Base-by-base conservation (phyloP, 1,284 basidiomycete genomes). In the Rhodotorula sp. region DNA sequence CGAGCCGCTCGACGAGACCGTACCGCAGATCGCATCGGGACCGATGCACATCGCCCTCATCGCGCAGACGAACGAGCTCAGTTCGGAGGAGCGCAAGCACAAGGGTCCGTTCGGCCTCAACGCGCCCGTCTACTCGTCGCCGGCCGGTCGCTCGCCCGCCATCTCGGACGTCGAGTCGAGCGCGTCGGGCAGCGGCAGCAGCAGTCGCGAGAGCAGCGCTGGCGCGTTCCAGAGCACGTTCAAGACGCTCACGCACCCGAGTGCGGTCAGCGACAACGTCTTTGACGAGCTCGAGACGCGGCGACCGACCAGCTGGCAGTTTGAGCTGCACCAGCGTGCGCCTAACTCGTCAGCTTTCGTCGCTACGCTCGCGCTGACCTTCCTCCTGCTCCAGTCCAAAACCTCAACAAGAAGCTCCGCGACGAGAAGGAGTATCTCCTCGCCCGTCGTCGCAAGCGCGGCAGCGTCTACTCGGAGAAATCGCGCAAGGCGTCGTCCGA, bases 251-350 rank as follows among this genome's bases (percentile, higher is more conserved):
- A 29, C 64, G 11, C 76, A 76, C 52, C 74, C 74, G 58, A 73
- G 72, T 27, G 48, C 70, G 47, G 36, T 55, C 36, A 71, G 65
- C 44, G 74, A 77, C 67, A 87, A 89, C 73, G 80, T 92, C 15
- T 92, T 92, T 74, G 86, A 86, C 57, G 90, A 91, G 79, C 84
- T 93, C 29, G 87, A 89, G 56, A 84, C 85, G 0, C 79, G 81
- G 13, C 82, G 88, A 19, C 86, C 84, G 29, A 88, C 88, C 49
- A 91, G 89, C 73, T 95, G 93, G 92, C 92, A 94, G 81, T 94
- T 92, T 77, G 92, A 94, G 81, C 83, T 95, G 48, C 90, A 93
- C 81, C 90, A 93, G 81, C 83, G 94, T 75, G 55, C 55, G 55
- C 44, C 10, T 19, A 24, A 3, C 44, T 11, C 22, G 22, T 30